Evolutionary conservation across 2,329 filamentous ascomycete genomes (phyloP).

Genomic region (Ceratocystis destructans): DNA sequence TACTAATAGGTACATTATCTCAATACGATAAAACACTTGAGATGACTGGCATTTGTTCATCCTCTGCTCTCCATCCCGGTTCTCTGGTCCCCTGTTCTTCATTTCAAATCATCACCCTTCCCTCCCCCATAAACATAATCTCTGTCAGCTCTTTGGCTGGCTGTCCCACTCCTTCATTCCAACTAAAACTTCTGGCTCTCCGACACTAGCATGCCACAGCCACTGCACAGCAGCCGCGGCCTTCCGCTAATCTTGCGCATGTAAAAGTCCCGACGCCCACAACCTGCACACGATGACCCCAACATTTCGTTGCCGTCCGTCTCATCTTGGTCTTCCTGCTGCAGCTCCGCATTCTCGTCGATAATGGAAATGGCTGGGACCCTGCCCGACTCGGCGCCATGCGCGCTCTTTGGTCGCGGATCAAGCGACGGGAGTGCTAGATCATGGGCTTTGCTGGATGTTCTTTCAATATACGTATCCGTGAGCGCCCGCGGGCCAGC

Average conservation of each 20-base stretch:
- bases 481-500: neutral
- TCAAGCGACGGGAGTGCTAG: neutral
- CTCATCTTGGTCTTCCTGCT: neutral
- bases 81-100: neutral
- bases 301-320: neutral
- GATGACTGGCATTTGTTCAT: no score
- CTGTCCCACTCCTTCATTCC: neutral
- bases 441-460: neutral
- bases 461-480: neutral
- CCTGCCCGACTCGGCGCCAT: neutral
- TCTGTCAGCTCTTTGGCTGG: no score
- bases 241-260: conserved; percentile 10
- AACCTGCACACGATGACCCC: conserved; percentile 9
- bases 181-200: neutral
- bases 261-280: conserved; percentile 10
- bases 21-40: neutral
- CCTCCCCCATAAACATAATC: no score
- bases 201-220: conserved; percentile 9
- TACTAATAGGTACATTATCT: neutral
- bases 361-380: neutral
- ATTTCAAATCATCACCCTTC: no score
- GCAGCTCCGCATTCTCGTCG: neutral
- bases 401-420: neutral
- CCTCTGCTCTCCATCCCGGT: neutral
- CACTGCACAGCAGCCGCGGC: conserved; percentile 3